Base-by-base conservation (phyloP, 108 stramenopile genomes). In the Parietichytrium sp. region DNA sequence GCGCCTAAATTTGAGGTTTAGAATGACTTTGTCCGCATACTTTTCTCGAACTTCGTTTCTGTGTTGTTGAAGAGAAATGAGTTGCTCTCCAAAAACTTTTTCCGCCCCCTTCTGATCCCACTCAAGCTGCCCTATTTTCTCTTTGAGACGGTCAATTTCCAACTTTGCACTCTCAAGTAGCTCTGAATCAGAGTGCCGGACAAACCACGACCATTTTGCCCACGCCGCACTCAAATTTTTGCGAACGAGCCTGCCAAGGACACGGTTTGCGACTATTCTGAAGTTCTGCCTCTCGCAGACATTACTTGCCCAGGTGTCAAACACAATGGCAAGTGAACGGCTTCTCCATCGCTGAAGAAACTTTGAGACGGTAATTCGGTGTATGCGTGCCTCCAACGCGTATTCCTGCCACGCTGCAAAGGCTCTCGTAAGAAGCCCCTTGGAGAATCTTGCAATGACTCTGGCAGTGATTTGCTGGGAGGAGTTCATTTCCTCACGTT, bases 321-420 rank as follows among this genome's bases (percentile, higher is more conserved):
- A 72, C 1, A 42, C 61, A 13, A 16, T 33, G 0, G 61, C 61
- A 12, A 1, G 38, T 8, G 6, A 10, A n/a, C 33, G 61, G 38
- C 36, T 72, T 7, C 61, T 16, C 61, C 61, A 72, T 12, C 61
- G 61, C 25, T 72, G 61, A 16, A 72, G 23, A 27, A 72, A 72
- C 13, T 25, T 10, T 6, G 20, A 16, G 10, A 72, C 61, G 0
- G 38, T 33, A n/a, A 45, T 42, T 7, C 61, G 10, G 10, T 25
- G 61, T 6, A 20, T 15, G 10, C 61, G 61, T 12, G 38, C 38
- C 20, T 72, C 61, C 10, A 12, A 25, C 12, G 61, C 20, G 20
- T 25, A 45, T 6, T 10, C 20, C 23, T 27, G 6, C 61, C 61
- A 72, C 38, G 38, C 45, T 7, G 29, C 6, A 2, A 72, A 72